Base-by-base conservation (phyloP, 768 basidiomycete genomes). In the Lentinula boryana region DNA sequence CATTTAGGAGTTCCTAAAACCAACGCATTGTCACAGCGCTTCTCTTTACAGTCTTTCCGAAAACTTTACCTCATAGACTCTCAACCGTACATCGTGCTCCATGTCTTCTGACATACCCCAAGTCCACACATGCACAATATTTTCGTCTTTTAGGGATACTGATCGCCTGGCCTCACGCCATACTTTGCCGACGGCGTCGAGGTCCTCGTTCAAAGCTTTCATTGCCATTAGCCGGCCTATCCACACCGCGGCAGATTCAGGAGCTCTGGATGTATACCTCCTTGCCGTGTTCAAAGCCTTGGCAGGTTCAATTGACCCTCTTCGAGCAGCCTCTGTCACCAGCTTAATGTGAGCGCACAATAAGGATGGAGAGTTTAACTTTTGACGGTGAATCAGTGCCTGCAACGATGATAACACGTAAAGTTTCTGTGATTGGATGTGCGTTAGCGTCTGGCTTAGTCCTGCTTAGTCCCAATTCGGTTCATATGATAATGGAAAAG, bases 341-440 rank as follows among this genome's bases (percentile, higher is more conserved):
- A 74, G 35, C 56, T 65, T 70, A 64, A 75, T 66, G 63, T 75
- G 74, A 44, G 65, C 64, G 16, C 70, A 65, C 61, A 75, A 60
- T 63, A 77, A 62, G 56, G 71, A 66, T 66, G 69, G 68, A 53
- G 73, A 72, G 33, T 40, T 61, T 27, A 32, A 58, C 40, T 61
- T 61, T 48, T 58, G 53, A 12, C 35, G 58, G 56, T 67, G 66
- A 43, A 76, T 71, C 41, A 79, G 62, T 43, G 69, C 68, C 44
- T 75, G 73, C 62, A 86, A 66, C 48, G 77, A 80, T 44, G 70
- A 69, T 61, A 79, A 69, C 41, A 89, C 74, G 70, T 86, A 91
- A 57, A 68, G 63, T 73, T 80, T 83, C 87, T 88, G 69, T 49
- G 41, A 56, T 40, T 48, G 46, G 18, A 12, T n/a, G n/a, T n/a